These are phyloP conservation scores for Acer campestre DNA, from an alignment of 345 rosid species.

Conservation along the genomic window DNA sequence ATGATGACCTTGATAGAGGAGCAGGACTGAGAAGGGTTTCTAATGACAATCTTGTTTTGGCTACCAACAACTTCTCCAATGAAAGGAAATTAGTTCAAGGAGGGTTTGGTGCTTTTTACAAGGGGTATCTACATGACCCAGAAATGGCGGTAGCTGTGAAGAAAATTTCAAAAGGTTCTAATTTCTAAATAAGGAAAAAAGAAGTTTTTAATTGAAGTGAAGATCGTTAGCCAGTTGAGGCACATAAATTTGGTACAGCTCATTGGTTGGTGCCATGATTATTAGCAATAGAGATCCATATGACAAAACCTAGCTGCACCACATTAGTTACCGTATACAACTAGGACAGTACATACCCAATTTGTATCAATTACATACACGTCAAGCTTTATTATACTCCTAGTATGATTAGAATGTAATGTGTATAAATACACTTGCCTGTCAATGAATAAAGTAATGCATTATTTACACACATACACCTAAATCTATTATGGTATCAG, in stretches of 20 bases:
- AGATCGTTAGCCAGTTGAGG: constrained; percentile 5
- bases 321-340: too few species aligned
- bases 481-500: too few species aligned
- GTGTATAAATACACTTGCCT: too few species aligned
- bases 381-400: too few species aligned
- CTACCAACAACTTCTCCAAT: not conserved
- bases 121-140: not conserved
- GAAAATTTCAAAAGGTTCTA: not conserved
- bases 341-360: too few species aligned
- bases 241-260: constrained; percentile 7
- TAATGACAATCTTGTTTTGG: not conserved
- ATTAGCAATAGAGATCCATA: too few species aligned
- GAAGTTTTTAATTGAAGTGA: not conserved
- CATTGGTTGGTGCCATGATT: constrained; percentile 16
- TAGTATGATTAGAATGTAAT: too few species aligned
- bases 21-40: not conserved
- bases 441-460: too few species aligned
- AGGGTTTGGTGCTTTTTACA: not conserved
- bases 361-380: too few species aligned
- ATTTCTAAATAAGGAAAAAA: constrained; percentile 2
- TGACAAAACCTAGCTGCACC: too few species aligned
- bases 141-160: not conserved
- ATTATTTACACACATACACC: too few species aligned
- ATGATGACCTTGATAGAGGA: constrained; percentile 1
- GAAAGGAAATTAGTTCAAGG: not conserved